phyloP scores from a whole-genome alignment of 2,329 filamentous ascomycete genomes.

The Colletotrichum endophyticum region DNA sequence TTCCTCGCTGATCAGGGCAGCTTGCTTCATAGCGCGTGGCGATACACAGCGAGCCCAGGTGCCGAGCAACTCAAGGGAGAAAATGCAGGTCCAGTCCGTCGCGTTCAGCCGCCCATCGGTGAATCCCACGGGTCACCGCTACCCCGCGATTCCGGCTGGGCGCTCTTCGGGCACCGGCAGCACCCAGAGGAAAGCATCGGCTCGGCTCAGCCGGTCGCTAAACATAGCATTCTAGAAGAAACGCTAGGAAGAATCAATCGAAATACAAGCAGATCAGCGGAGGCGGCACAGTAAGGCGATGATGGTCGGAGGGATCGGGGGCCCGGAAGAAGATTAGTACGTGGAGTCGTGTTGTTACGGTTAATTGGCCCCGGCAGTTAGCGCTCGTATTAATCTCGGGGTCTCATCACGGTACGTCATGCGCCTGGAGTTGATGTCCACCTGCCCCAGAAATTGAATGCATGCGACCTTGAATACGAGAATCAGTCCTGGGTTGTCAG shows the following conservation, averaged over 20 bases:
- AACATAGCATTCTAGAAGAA: not conserved
- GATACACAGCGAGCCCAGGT: not conserved
- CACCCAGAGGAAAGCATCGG: not conserved
- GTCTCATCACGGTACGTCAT: slow-evolving; percentile 12
- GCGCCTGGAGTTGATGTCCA: not conserved
- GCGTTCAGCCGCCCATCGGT: not conserved
- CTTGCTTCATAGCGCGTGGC: not conserved
- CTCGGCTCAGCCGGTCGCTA: not conserved
- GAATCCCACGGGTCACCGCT: not conserved
- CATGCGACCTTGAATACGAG: slow-evolving; percentile 19
- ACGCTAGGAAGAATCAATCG: not conserved
- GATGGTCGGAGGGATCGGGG: not conserved
- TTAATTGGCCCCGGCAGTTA: not conserved
- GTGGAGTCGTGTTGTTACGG: not conserved
- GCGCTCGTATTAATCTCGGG: slow-evolving; percentile 6
- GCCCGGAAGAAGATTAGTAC: not conserved
- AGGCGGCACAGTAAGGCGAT: not conserved
- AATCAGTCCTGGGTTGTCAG: not conserved
- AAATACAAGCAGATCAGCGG: slow-evolving; percentile 1
- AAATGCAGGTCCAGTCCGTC: too few relatives aligned
- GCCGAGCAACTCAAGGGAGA: not conserved
- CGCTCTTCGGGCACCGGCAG: not conserved
- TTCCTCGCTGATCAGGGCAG: not conserved
- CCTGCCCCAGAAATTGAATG: slow-evolving; percentile 2
- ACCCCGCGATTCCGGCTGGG: not conserved